A percentile compares a stretch with the other conserved stretches of the same genome.
These are phyloP conservation scores for Penicillium cataractarum DNA, from an alignment of 495 filamentous ascomycete genomes.

Conservation along the genomic window DNA sequence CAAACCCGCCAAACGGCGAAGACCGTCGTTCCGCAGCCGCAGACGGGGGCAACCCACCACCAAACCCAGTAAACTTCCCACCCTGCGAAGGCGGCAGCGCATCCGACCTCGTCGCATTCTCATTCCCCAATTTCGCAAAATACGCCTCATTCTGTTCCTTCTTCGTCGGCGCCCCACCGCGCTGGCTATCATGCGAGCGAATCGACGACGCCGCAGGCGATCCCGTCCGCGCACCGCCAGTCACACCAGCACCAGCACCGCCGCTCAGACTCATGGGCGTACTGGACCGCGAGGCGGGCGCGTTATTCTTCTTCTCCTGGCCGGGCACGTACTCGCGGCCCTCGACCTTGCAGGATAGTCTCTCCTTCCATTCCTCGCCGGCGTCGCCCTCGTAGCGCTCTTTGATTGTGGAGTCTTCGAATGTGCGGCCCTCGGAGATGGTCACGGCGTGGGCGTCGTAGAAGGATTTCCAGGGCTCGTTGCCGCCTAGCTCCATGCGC, in stretches of 20 bases:
- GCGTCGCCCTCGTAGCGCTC: slow-evolving; percentile 85
- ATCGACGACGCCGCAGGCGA: slow-evolving; percentile 34
- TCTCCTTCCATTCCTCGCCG: slow-evolving; percentile 95
- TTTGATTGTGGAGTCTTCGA: slow-evolving; percentile 76
- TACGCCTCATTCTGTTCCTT: slow-evolving; percentile 83
- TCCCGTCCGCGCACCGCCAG: slow-evolving; percentile 29
- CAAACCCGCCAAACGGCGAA: slow-evolving; percentile 33
- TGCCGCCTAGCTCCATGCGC: slow-evolving; percentile 86
- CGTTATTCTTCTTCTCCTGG: slow-evolving; percentile 47
- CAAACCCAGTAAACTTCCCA: slow-evolving; percentile 91
- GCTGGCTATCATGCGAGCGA: slow-evolving; percentile 28
- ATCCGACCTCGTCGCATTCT: slow-evolving; percentile 76
- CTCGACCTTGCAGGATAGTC: slow-evolving; percentile 82
- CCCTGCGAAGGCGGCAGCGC: slow-evolving; percentile 83
- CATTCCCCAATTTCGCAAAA: slow-evolving; percentile 78
- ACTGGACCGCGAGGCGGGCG: slow-evolving; percentile 34
- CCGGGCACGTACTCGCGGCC: slow-evolving; percentile 77
- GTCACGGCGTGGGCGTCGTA: slow-evolving; percentile 74
- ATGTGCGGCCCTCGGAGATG: slow-evolving; percentile 57
- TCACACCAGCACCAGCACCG: slow-evolving; percentile 20
- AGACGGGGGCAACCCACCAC: slow-evolving; percentile 61
- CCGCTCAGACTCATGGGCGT: slow-evolving; percentile 33
- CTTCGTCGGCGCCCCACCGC: slow-evolving; percentile 34
- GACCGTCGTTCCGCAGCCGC: slow-evolving; percentile 28
- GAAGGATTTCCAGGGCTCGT: slow-evolving; percentile 81